Evolutionary conservation across 2,329 filamentous ascomycete species (phyloP), one percentile per base, ranked within the genome.

Genomic region (Cryphonectria carpinicola): DNA sequence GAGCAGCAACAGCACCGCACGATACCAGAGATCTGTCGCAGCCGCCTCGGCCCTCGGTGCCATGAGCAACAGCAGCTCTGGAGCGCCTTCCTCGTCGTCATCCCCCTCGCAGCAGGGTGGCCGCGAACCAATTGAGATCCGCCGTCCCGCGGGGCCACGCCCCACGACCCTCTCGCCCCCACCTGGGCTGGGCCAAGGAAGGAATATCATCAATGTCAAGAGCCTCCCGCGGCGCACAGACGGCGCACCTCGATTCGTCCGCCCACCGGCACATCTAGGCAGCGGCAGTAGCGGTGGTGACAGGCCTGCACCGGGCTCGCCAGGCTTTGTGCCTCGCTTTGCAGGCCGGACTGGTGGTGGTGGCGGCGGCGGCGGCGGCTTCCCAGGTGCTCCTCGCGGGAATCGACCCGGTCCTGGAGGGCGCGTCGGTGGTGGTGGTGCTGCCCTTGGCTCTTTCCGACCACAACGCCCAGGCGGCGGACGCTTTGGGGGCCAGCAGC

Each of bases 11-110:
- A 49, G n/a, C 43, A 49, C 2, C 37, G 65, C 64, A 52, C 58
- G 71, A 62, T 64, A 54, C 64, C 56, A 66, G 28, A 70, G 72
- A 54, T 73, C 72, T 28, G 54, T 25, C 61, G 72, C 72, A 35
- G 72, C 72, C 35, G 72, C 72, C 56, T 73, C 72, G 4, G 70
- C 70, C 64, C 65, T 73, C 25, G 65, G 72, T 39, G 67, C 67
- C 64, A 64, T 71, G 66, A 69, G 66, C 60, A 58, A 60, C 60
- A 63, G 56, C 4, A 52, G 63, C 58, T 65, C 70, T 14, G 28
- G 61, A 11, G 41, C 68, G 11, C 54, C 71, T 5, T 28, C 35
- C 17, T 11, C 65, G 28, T 58, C 67, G 37, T 25, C 60, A 28
- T 13, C 7, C 19, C 22, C 65, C 32, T 62, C 52, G 19, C 10